Conservation (phyloP, 2,329 filamentous ascomycete species). For the Colletotrichum chlorophyti region DNA sequence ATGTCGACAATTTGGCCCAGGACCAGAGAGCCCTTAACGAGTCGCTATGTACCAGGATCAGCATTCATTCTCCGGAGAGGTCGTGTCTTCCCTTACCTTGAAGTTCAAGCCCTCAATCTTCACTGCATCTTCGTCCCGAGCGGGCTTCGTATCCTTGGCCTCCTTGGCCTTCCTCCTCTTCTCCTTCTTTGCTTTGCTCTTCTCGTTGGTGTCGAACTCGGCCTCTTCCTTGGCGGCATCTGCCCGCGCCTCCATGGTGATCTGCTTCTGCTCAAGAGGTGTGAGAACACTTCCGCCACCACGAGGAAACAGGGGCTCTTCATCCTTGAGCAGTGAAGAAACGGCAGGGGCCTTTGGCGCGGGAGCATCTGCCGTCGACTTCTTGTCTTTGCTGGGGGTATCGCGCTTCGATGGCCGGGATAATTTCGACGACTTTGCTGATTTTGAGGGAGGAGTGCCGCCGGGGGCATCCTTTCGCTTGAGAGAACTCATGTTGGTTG, state of each 20-base stretch:
- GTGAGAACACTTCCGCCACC: constrained; percentile 91
- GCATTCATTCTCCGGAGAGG: constrained; percentile 13
- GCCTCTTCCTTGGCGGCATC: constrained; percentile 88
- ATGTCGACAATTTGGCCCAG: constrained; percentile 87
- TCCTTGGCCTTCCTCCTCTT: constrained; percentile 61
- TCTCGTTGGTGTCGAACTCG: constrained; percentile 60
- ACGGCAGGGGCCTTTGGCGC: constrained; percentile 44
- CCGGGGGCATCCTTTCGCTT: constrained; percentile 66
- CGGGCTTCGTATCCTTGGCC: constrained; percentile 51
- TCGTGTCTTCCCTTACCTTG: constrained; percentile 65
- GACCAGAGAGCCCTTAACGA: constrained; percentile 85
- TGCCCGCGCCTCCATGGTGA: constrained; percentile 88
- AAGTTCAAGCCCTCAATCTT: constrained; percentile 88
- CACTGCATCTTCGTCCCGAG: constrained; percentile 62
- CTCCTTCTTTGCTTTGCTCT: constrained; percentile 59
- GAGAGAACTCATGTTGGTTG: constrained; percentile 57
- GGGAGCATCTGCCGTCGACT: constrained; percentile 34
- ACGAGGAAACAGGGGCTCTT: constrained; percentile 90
- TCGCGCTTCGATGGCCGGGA: constrained; percentile 56
- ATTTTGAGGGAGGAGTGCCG: constrained; percentile 55
- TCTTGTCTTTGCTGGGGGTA: constrained; percentile 40
- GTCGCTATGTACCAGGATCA: constrained; percentile 64
- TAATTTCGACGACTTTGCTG: constrained; percentile 52
- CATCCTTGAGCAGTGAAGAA: constrained; percentile 65
- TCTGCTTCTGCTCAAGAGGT: constrained; percentile 94